Percentiles rank a stretch among this genome's conserved stretches.
These are phyloP conservation scores for Aspergillus pseudotamarii DNA, from an alignment of 2,329 filamentous ascomycete species.

Conservation along the genomic window DNA sequence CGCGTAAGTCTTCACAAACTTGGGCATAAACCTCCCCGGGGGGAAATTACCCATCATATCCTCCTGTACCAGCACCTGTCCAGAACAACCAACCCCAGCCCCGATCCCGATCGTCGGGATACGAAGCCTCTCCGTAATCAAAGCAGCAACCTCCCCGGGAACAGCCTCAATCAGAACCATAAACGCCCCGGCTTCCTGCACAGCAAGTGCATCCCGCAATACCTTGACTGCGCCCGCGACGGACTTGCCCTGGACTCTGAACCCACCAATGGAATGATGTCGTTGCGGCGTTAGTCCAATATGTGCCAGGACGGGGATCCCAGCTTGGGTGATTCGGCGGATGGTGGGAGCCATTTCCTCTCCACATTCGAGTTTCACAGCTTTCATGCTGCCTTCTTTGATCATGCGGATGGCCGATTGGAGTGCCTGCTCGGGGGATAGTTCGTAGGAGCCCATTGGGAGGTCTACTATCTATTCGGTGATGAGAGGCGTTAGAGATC, in stretches of 20 bases:
- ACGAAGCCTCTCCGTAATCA: slow-evolving; percentile 76
- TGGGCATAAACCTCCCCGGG: slow-evolving; percentile 83
- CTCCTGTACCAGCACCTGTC: slow-evolving; percentile 91
- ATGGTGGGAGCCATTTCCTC: slow-evolving; percentile 84
- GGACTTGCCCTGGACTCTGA: slow-evolving; percentile 91
- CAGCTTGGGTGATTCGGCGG: slow-evolving; percentile 76
- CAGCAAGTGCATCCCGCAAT: slow-evolving; percentile 81
- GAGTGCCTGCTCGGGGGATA: slow-evolving; percentile 81
- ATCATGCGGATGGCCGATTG: slow-evolving; percentile 81
- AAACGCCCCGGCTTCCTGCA: slow-evolving; percentile 87
- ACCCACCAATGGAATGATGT: slow-evolving; percentile 87
- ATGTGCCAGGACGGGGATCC: slow-evolving; percentile 92
- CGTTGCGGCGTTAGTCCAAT: slow-evolving; percentile 90
- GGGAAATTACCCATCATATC: slow-evolving; percentile 94
- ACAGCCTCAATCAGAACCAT: slow-evolving; percentile 90
- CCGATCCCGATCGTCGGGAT: slow-evolving; percentile 96
- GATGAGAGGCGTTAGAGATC: neutral
- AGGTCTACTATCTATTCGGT: slow-evolving; percentile 74
- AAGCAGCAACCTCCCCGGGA: slow-evolving; percentile 75
- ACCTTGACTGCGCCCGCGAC: slow-evolving; percentile 70
- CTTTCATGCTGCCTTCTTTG: slow-evolving; percentile 88
- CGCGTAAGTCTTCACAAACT: slow-evolving; percentile 94
- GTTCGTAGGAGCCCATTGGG: slow-evolving; percentile 94
- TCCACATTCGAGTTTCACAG: slow-evolving; percentile 89
- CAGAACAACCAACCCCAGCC: slow-evolving; percentile 87